phyloP scores from a whole-genome alignment of 1,284 basidiomycete species.

The Trametes hirsuta region DNA sequence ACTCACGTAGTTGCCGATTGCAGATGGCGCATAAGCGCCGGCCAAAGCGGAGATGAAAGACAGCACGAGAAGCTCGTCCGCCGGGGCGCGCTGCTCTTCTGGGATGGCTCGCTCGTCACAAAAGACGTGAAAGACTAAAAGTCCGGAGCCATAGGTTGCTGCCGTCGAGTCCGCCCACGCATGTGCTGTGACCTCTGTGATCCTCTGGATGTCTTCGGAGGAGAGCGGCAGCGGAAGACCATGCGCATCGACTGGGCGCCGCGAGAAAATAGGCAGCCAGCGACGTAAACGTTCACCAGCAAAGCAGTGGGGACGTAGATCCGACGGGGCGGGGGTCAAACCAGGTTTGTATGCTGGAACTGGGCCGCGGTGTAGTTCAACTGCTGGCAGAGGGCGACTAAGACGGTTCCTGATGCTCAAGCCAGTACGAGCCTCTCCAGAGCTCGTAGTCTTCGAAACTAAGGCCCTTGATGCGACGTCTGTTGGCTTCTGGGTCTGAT shows the following conservation, averaged over 20 bases:
- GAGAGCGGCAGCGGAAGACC: background rate
- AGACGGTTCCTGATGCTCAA: no score
- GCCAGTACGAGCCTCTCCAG: no score
- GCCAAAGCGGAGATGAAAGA: constrained; percentile 23
- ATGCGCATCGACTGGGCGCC: background rate
- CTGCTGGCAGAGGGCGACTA: no score
- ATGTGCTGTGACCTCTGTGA: constrained; percentile 13
- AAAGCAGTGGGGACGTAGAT: constrained; percentile 24
- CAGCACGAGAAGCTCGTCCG: constrained; percentile 3
- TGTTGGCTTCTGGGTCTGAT: background rate
- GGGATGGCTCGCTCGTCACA: constrained; percentile 31
- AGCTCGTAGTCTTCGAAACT: background rate
- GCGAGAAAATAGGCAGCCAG: constrained; percentile 21
- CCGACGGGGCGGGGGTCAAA: constrained; percentile 2
- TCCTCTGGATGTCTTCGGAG: constrained; percentile 17
- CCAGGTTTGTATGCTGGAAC: background rate
- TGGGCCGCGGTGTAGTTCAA: no score
- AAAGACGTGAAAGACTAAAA: constrained; percentile 36
- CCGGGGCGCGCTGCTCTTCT: constrained; percentile 26
- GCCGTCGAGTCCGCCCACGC: constrained; percentile 29
- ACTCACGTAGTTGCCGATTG: constrained; percentile 27
- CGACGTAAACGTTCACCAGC: constrained; percentile 24
- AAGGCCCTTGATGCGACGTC: background rate
- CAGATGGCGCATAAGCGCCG: constrained; percentile 20
- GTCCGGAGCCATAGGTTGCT: constrained; percentile 32